A percentile compares a stretch with the other conserved stretches of the same genome.
These are phyloP conservation scores for Lizonia empirigonia DNA, from an alignment of 2,329 filamentous ascomycete genomes.

Conservation along the genomic window DNA sequence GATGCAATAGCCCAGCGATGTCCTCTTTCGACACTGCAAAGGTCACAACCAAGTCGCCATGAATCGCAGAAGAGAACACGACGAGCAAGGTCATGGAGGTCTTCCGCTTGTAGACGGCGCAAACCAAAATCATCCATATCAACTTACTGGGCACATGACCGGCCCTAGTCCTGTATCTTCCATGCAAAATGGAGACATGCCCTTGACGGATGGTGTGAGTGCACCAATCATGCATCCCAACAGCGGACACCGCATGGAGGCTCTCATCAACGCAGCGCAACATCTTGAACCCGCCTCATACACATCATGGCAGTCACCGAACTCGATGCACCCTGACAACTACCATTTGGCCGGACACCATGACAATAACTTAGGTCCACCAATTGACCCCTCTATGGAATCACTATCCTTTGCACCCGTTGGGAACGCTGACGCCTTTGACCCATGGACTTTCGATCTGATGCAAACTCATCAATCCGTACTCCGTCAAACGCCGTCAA, in stretches of 20 bases:
- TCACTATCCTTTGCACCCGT: conserved; percentile 44
- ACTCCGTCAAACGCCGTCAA: conserved; percentile 44
- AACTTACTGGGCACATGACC: conserved; percentile 11
- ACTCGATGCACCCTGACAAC: conserved; percentile 21
- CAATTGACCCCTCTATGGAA: conserved; percentile 47
- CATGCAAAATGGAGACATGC: conserved; percentile 11
- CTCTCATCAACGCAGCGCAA: conserved; percentile 47
- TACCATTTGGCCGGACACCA: conserved; percentile 36
- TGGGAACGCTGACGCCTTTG: conserved; percentile 43
- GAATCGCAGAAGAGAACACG: conserved; percentile 42
- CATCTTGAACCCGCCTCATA: conserved; percentile 43
- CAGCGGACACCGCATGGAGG: conserved; percentile 44
- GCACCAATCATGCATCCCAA: conserved; percentile 15
- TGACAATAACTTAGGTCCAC: conserved; percentile 41
- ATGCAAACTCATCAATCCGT: conserved; percentile 46
- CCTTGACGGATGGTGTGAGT: conserved; percentile 5
- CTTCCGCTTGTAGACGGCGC: conserved; percentile 27
- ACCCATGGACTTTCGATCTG: conserved; percentile 47
- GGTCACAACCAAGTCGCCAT: conserved; percentile 53
- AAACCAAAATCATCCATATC: conserved; percentile 24
- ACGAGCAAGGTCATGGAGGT: conserved; percentile 36
- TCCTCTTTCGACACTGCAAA: conserved; percentile 59
- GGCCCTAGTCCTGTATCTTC: conserved; percentile 13
- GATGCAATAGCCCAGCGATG: conserved; percentile 49
- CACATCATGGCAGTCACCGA: conserved; percentile 42